These are phyloP conservation scores for Cladophialophora exuberans DNA, from an alignment of 2,329 filamentous ascomycete genomes.

Conservation along the genomic window DNA sequence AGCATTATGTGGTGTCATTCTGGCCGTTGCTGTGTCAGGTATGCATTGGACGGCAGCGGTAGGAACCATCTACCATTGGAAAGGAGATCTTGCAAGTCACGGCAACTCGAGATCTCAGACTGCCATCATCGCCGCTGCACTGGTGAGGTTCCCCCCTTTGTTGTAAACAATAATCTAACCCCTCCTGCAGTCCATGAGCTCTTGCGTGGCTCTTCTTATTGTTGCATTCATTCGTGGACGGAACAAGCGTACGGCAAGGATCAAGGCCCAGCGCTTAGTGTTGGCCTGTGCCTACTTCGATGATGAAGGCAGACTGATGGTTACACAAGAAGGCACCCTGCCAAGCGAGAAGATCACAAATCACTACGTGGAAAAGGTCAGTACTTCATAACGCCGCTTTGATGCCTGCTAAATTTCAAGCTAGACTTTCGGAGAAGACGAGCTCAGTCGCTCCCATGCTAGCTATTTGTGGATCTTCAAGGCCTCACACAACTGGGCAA, in stretches of 20 bases:
- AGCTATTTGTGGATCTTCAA: constrained; percentile 88
- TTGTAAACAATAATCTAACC: constrained; percentile 26
- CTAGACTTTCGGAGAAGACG: constrained; percentile 66
- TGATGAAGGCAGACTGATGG: constrained; percentile 48
- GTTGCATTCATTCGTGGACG: constrained; percentile 60
- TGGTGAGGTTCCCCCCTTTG: constrained; percentile 54
- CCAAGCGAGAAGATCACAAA: constrained; percentile 72
- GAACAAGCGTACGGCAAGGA: constrained; percentile 57
- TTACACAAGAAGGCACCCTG: constrained; percentile 48
- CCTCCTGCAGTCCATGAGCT: constrained; percentile 59
- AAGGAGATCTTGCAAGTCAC: constrained; percentile 44
- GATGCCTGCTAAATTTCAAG: constrained; percentile 27
- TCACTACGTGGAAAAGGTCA: constrained; percentile 69
- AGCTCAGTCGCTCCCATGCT: constrained; percentile 74
- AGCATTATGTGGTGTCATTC: constrained; percentile 64
- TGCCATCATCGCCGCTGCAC: constrained; percentile 71
- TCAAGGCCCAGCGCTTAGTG: constrained; percentile 64
- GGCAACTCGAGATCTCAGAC: constrained; percentile 59
- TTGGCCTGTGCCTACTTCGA: constrained; percentile 51
- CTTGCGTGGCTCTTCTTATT: constrained; percentile 62
- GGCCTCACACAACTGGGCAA: constrained; percentile 75
- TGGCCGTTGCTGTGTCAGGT: constrained; percentile 75
- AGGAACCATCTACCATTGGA: constrained; percentile 69
- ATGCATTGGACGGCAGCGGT: constrained; percentile 85
- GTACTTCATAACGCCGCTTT: constrained; percentile 16